phyloP scores from a whole-genome alignment of 176 grass and related monocot species.

The Carex scoparia region DNA sequence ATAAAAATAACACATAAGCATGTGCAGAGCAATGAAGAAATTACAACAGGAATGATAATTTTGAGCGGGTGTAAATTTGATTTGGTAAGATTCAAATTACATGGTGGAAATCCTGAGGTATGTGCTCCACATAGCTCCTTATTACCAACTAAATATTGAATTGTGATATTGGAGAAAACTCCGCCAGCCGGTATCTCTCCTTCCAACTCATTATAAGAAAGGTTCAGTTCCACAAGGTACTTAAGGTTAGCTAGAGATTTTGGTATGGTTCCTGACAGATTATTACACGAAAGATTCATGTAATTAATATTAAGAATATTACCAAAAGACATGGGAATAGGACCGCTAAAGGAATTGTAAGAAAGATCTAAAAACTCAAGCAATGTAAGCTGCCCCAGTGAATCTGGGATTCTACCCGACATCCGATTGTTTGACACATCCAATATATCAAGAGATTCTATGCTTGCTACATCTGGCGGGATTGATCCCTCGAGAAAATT shows the following conservation, averaged over 20 bases:
- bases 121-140: conserved; percentile 1
- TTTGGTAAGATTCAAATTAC: neutral
- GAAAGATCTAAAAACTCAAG: neutral
- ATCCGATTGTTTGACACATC: conserved; percentile 1
- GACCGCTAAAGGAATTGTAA: conserved; percentile 15
- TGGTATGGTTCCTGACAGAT: conserved; percentile 22
- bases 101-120: conserved; percentile 6
- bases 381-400: conserved; percentile 12
- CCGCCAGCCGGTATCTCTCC: conserved; percentile 23
- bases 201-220: conserved; percentile 25
- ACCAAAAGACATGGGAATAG: conserved; percentile 24
- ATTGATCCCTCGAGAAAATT: conserved; percentile 27
- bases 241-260: conserved; percentile 13
- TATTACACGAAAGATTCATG: conserved; percentile 23
- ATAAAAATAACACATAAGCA: conserved; percentile 4
- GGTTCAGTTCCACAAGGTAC: conserved; percentile 14
- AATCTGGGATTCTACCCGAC: conserved; percentile 23
- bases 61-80: conserved; percentile 10
- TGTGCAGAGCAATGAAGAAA: neutral
- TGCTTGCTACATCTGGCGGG: conserved; percentile 13
- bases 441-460: conserved; percentile 18
- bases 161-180: conserved; percentile 14
- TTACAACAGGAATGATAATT: conserved; percentile 12
- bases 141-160: conserved; percentile 24
- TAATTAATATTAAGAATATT: conserved; percentile 16